Evolutionary conservation across 1,284 basidiomycete species (phyloP).

Genomic region (Laetiporus sulphureus): DNA sequence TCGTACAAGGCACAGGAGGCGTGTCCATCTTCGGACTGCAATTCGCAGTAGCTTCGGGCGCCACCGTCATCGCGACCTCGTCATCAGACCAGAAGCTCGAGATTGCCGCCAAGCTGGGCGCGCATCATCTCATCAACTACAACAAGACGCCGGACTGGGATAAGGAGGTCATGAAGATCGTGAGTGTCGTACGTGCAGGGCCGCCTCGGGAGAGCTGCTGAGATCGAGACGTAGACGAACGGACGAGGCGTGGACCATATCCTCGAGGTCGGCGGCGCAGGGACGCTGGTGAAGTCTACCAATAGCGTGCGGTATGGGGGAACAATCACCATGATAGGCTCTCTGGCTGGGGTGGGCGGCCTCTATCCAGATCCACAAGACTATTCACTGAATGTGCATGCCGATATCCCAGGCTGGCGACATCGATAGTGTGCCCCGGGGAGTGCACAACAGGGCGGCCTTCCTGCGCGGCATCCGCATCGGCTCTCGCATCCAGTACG

Average conservation of each 20-base stretch:
- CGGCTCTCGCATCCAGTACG: slow-evolving; percentile 26
- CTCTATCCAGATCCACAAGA: slow-evolving; percentile 2
- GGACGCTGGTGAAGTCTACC: slow-evolving; percentile 31
- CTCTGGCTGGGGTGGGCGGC: slow-evolving; percentile 24
- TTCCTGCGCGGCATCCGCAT: slow-evolving; percentile 27
- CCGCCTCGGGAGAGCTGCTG: neutral
- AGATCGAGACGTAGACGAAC: slow-evolving; percentile 11
- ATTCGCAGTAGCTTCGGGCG: slow-evolving; percentile 31
- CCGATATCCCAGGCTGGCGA: slow-evolving; percentile 18
- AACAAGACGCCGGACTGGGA: slow-evolving; percentile 32
- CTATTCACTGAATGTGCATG: neutral
- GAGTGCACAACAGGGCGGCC: slow-evolving; percentile 10
- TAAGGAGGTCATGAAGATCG: slow-evolving; percentile 21
- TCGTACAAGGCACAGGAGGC: slow-evolving; percentile 33
- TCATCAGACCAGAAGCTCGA: slow-evolving; percentile 34
- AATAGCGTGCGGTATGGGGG: slow-evolving; percentile 29
- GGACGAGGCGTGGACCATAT: slow-evolving; percentile 37
- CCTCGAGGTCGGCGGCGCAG: slow-evolving; percentile 34
- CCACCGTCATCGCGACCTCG: slow-evolving; percentile 34
- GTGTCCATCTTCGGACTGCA: slow-evolving; percentile 30
- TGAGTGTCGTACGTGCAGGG: neutral
- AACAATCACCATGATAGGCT: slow-evolving; percentile 32
- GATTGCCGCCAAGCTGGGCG: slow-evolving; percentile 22
- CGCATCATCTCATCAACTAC: slow-evolving; percentile 30
- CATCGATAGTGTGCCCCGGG: slow-evolving; percentile 9